A percentile compares a stretch with the other conserved stretches of the same genome.
Conservation (phyloP, 768 basidiomycete species). For the Russula earlei region DNA sequence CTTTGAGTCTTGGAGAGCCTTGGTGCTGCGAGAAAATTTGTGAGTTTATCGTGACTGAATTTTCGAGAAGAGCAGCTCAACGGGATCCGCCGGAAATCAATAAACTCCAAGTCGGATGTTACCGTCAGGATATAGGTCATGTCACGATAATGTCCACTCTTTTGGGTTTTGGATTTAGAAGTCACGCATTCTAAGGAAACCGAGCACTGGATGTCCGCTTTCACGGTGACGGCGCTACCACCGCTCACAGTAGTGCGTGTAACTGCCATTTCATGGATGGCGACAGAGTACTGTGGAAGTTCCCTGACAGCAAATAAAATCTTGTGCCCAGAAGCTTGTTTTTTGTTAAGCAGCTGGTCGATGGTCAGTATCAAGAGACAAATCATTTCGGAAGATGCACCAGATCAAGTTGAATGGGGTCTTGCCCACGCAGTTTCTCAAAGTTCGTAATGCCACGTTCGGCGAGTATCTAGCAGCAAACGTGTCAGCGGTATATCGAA, state of each 20-base stretch:
- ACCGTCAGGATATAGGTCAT: slow-evolving; percentile 67
- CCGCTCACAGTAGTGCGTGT: slow-evolving; percentile 30
- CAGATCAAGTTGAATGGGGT: slow-evolving; percentile 53
- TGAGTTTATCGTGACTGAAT: neutral
- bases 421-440: slow-evolving; percentile 43
- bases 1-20: slow-evolving; percentile 48
- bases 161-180: slow-evolving; percentile 29
- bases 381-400: slow-evolving; percentile 29
- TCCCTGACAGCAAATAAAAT: slow-evolving; percentile 50
- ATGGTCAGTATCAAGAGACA: neutral
- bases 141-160: slow-evolving; percentile 41
- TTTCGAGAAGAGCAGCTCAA: slow-evolving; percentile 24
- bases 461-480: slow-evolving; percentile 50
- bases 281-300: slow-evolving; percentile 55
- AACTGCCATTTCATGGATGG: slow-evolving; percentile 39
- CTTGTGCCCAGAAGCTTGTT: slow-evolving; percentile 40
- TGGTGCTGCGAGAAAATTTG: slow-evolving; percentile 42
- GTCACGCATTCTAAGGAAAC: slow-evolving; percentile 29
- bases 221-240: slow-evolving; percentile 44
- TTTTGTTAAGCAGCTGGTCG: slow-evolving; percentile 16
- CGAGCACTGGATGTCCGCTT: slow-evolving; percentile 50
- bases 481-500: neutral
- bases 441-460: slow-evolving; percentile 62
- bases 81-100: slow-evolving; percentile 78
- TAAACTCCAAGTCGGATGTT: slow-evolving; percentile 62